Base-by-base conservation (phyloP, 2,329 filamentous ascomycete genomes). In the Dactylellina haptotyla region DNA sequence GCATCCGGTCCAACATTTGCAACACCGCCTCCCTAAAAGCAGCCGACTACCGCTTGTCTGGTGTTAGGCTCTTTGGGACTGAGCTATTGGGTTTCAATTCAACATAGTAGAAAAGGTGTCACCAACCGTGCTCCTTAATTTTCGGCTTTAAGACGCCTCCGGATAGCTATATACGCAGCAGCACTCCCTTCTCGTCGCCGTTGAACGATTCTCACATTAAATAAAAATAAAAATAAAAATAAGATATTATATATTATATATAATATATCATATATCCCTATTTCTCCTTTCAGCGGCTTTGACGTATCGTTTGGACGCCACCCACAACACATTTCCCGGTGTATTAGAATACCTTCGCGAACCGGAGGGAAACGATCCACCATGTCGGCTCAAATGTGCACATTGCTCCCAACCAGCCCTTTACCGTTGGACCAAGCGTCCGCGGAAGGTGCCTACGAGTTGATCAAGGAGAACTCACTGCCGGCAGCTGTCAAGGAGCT, bases 11-110 rank as follows among this genome's bases (percentile, higher is more conserved):
- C 67, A 65, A 65, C 57, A 45, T 53, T 64, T 59, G 67, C 59
- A 72, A 65, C 67, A 72, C 59, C 37, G 51, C 66, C 66, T 71
- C 66, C 66, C 58, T 71, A 71, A 64, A 41, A 28, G 32, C 51
- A 45, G 41, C 12, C 46, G n/a, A n/a, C n/a, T n/a, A n/a, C n/a
- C n/a, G n/a, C n/a, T 20, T 16, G 45, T 54, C 48, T 46, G 48
- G 46, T 30, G 48, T 59, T 46, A 26, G 58, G n/a, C n/a, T n/a
- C n/a, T n/a, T n/a, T n/a, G n/a, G n/a, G 34, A 58, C 54, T 43
- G 54, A 37, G 56, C 64, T 25, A 14, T 65, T 25, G 26, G 48
- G 39, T 65, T 46, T 56, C 48, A 65, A n/a, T 34, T 32, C 58
- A 37, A n/a, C 58, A 9, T 4, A 43, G 39, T n/a, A 43, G 2